phyloP scores from a whole-genome alignment of 352 stramenopile genomes.

The Phytophthora parvispora region DNA sequence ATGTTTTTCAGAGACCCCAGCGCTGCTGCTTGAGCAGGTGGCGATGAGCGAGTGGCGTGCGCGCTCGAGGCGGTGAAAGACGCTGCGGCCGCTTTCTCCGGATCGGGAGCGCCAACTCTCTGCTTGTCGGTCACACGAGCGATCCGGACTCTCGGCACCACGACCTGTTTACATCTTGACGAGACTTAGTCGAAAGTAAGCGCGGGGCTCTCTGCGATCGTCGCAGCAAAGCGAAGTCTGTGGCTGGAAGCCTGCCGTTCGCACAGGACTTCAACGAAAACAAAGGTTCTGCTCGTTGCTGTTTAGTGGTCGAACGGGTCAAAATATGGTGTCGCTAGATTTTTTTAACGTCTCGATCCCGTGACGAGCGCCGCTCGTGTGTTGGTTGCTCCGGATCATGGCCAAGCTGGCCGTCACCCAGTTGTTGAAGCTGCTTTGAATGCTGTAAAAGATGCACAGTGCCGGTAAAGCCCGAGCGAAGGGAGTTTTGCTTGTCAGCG shows the following conservation, averaged over 20 bases:
- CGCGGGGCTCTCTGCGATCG: background rate
- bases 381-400: background rate
- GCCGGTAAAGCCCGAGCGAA: too few relatives aligned
- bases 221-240: background rate
- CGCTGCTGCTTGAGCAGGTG: conserved; percentile 6
- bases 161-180: conserved; percentile 24
- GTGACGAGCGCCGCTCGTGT: background rate
- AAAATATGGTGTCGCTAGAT: conserved; percentile 10
- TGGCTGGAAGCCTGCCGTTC: conserved; percentile 3
- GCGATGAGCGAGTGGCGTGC: conserved; percentile 25
- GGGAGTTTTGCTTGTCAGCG: background rate
- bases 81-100: conserved; percentile 13
- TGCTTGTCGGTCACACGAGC: conserved; percentile 5
- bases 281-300: conserved; percentile 6
- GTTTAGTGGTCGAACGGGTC: background rate
- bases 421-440: background rate
- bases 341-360: conserved; percentile 10
- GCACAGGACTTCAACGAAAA: background rate
- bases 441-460: too few relatives aligned
- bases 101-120: conserved; percentile 28
- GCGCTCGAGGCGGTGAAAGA: conserved; percentile 22
- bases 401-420: background rate
- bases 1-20: conserved; percentile 4
- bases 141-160: conserved; percentile 4
- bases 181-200: conserved; percentile 25